Evolutionary conservation across 345 rosid genomes (phyloP).

Genomic region (Syzygium grande): DNA sequence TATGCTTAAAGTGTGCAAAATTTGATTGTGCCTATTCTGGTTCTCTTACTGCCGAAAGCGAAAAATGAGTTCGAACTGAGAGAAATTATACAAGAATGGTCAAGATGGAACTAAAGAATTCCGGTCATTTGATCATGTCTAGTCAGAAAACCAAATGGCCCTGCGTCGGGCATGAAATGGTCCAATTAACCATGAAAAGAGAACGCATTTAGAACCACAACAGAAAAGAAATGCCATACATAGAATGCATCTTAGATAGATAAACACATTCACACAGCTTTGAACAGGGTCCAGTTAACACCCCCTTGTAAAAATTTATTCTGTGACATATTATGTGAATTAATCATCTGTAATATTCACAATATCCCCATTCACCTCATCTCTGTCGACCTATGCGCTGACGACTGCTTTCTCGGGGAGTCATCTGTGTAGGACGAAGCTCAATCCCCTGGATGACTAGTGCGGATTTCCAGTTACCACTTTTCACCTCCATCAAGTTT

Average conservation of each 20-base stretch:
- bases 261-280: background rate
- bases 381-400: background rate
- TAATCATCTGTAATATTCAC: background rate
- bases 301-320: background rate
- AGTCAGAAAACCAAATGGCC: background rate
- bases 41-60: background rate
- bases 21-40: background rate
- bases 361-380: background rate
- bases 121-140: background rate
- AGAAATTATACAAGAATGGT: background rate
- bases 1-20: background rate
- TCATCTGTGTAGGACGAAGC: constrained; percentile 31
- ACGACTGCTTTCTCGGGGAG: background rate
- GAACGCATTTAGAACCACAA: background rate
- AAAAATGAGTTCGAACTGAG: background rate
- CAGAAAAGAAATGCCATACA: background rate
- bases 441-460: constrained; percentile 53
- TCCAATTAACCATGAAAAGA: background rate
- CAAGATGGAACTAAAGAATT: background rate
- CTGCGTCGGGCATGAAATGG: background rate
- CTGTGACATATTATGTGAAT: background rate
- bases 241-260: background rate
- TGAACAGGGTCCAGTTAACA: background rate
- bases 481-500: constrained; percentile 27
- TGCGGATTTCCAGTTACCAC: constrained; percentile 48